Evolutionary conservation across 257 asterid genomes (phyloP).

Genomic region (Solanum bulbocastanum): DNA sequence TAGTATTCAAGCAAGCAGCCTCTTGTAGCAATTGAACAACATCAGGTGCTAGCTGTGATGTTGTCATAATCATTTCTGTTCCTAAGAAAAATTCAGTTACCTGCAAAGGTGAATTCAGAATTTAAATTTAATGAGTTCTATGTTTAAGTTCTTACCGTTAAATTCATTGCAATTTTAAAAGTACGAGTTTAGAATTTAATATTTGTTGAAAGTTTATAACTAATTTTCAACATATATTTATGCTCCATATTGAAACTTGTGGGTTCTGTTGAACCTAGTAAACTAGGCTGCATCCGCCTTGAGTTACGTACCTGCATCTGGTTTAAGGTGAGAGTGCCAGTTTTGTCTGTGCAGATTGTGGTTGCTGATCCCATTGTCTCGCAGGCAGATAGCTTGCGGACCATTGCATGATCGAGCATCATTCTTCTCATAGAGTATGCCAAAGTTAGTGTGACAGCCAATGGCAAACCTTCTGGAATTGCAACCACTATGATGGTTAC

Average conservation of each 20-base stretch:
- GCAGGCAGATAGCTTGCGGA: constrained; percentile 4
- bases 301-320: constrained; percentile 2
- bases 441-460: constrained; percentile 9
- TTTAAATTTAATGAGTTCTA: background rate
- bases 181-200: background rate
- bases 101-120: background rate
- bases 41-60: constrained; percentile 7
- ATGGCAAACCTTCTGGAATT: constrained; percentile 11
- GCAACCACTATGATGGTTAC: constrained; percentile 11
- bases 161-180: background rate
- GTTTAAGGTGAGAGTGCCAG: constrained; percentile 12
- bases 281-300: background rate
- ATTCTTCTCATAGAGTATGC: constrained; percentile 15
- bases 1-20: constrained; percentile 3
- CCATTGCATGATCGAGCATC: constrained; percentile 4
- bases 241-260: background rate
- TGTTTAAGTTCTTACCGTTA: background rate
- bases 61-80: background rate
- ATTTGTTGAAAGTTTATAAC: background rate
- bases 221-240: background rate
- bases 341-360: constrained; percentile 1
- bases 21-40: background rate
- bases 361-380: constrained; percentile 13
- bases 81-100: constrained; percentile 11
- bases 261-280: background rate